Base-by-base conservation (phyloP, 495 filamentous ascomycete genomes). In the Daldinia loculata region DNA sequence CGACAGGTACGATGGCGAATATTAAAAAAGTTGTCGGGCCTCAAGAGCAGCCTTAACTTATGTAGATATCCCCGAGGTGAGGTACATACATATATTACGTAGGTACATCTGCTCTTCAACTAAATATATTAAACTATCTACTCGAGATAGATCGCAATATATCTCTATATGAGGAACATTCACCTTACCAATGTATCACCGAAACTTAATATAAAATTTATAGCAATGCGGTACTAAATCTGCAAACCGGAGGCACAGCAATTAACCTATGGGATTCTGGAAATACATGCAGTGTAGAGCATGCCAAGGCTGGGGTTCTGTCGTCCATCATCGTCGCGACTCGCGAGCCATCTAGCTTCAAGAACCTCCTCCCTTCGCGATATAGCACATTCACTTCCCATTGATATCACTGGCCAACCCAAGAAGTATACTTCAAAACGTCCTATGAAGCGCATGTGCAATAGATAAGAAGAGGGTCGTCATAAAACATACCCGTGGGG, bases 231-330 rank as follows among this genome's bases (percentile, higher is more conserved):
- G 41, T 27, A 56, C 7, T 34, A 22, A n/a, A 48, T 61, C 38
- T 60, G 67, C 61, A 56, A 30, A 14, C 50, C 14, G 17, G 61
- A 45, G 67, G 67, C 67, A 65, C 61, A 70, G 55, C 32, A 64
- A 60, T 50, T 65, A 65, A 61, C 48, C 17, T 56, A 62, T 56
- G 11, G 14, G 26, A n/a, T 29, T 56, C 50, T 34, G 26, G 36
- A 45, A 52, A 52, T 30, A 36, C 48, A 50, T 59, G 41, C 59
- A 59, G 32, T 53, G 48, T 34, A 59, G 15, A 63, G 24, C 36
- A 39, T 60, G 61, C 61, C 67, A 70, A 70, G 67, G 26, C 61
- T 29, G 61, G 67, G 61, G 67, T 70, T 64, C 45, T n/a, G 51
- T 15, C 26, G 15, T 53, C 50, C 12, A 29, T 30, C 27, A 29